These are phyloP conservation scores for Moesziomyces antarcticus DNA, from an alignment of 1,284 basidiomycete species.

Conservation along the genomic window DNA sequence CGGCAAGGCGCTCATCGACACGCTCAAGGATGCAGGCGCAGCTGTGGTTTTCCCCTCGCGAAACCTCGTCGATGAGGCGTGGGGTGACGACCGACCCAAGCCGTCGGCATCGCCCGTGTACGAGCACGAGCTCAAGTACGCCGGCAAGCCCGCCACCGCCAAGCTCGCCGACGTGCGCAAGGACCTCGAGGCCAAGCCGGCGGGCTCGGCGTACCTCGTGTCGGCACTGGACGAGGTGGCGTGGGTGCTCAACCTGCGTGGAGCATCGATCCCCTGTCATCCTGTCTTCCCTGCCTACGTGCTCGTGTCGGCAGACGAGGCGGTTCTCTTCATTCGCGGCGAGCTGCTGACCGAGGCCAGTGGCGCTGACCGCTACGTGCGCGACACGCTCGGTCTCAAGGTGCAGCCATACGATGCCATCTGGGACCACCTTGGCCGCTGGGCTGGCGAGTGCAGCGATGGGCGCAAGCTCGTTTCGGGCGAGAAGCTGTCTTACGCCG, in stretches of 20 bases:
- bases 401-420: conserved; percentile 48
- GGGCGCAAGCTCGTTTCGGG: conserved; percentile 49
- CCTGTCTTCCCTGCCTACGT: conserved; percentile 65
- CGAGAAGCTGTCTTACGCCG: conserved; percentile 54
- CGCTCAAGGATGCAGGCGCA: conserved; percentile 15
- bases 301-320: conserved; percentile 28
- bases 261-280: conserved; percentile 59
- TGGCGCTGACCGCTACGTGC: conserved; percentile 38
- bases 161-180: conserved; percentile 61
- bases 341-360: conserved; percentile 39
- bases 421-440: conserved; percentile 44
- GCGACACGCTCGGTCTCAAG: conserved; percentile 28
- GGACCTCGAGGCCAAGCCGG: conserved; percentile 34
- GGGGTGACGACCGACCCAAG: conserved; percentile 76
- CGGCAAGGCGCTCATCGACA: conserved; percentile 68
- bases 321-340: conserved; percentile 51
- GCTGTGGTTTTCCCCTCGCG: conserved; percentile 73
- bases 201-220: conserved; percentile 51
- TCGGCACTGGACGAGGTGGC: conserved; percentile 62
- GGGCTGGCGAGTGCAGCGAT: conserved; percentile 21
- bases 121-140: conserved; percentile 79
- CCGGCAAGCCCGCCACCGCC: conserved; percentile 72
- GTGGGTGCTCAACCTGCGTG: conserved; percentile 64
- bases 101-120: conserved; percentile 79
- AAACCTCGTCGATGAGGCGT: conserved; percentile 87